Conservation (phyloP, 768 basidiomycete species). For the Suillus ampliporus region DNA sequence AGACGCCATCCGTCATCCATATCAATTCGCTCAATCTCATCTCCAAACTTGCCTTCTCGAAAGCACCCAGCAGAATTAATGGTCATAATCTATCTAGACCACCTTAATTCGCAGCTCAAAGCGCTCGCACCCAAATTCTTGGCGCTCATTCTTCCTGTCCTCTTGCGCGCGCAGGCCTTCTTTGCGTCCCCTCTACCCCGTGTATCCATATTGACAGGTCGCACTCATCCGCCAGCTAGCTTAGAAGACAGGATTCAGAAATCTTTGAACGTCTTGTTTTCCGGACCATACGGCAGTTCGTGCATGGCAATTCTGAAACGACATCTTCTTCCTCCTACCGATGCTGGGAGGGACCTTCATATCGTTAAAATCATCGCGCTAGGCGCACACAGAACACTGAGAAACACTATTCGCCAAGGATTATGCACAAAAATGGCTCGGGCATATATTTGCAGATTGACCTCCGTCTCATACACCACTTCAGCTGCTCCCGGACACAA, state of each 20-base stretch:
- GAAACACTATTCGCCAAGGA: slow-evolving; percentile 65
- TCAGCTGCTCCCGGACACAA: slow-evolving; percentile 66
- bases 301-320: slow-evolving; percentile 68
- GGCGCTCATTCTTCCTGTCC: slow-evolving; percentile 62
- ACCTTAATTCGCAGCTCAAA: slow-evolving; percentile 66
- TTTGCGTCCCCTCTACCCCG: slow-evolving; percentile 72
- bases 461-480: slow-evolving; percentile 56
- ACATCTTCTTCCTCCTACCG: slow-evolving; percentile 56
- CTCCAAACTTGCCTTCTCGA: slow-evolving; percentile 30
- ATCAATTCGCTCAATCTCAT: slow-evolving; percentile 51
- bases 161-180: slow-evolving; percentile 73
- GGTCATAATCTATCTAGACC: slow-evolving; percentile 63
- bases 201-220: slow-evolving; percentile 56
- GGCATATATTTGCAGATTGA: slow-evolving; percentile 64
- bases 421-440: slow-evolving; percentile 67
- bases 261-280: slow-evolving; percentile 58
- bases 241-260: slow-evolving; percentile 64
- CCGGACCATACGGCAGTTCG: slow-evolving; percentile 67
- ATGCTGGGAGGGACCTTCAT: slow-evolving; percentile 30
- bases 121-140: slow-evolving; percentile 61
- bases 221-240: slow-evolving; percentile 35
- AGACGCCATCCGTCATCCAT: slow-evolving; percentile 67
- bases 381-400: slow-evolving; percentile 66
- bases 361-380: slow-evolving; percentile 49
- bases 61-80: slow-evolving; percentile 69